phyloP scores from a whole-genome alignment of 2,329 filamentous ascomycete species.

The Verticillium albo-atrum region DNA sequence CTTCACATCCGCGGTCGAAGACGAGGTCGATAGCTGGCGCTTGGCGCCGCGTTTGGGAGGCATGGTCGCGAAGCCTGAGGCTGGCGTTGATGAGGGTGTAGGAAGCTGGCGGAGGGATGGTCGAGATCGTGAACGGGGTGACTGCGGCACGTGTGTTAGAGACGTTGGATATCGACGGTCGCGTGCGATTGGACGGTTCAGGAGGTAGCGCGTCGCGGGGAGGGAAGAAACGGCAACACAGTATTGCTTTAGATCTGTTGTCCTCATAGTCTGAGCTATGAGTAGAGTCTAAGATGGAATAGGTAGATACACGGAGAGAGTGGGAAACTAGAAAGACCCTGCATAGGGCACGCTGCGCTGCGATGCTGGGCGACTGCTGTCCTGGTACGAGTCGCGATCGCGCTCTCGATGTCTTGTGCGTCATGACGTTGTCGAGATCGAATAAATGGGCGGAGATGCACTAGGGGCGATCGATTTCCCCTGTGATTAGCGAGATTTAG shows the following conservation, averaged over 20 bases:
- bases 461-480: neutral
- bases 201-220: neutral
- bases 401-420: slow-evolving; percentile 12
- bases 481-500: neutral
- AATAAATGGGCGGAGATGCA: neutral
- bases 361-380: neutral
- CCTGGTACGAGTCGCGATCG: slow-evolving; percentile 5
- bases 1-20: slow-evolving; percentile 15
- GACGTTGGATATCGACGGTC: too few species aligned
- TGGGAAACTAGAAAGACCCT: neutral
- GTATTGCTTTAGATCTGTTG: too few species aligned
- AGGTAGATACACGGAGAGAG: neutral
- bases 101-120: neutral
- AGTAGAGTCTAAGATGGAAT: too few species aligned
- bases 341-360: neutral
- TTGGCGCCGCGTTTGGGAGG: slow-evolving; percentile 19
- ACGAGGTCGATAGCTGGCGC: slow-evolving; percentile 14
- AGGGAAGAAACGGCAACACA: too few species aligned
- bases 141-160: neutral
- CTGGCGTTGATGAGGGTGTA: neutral
- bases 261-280: too few species aligned
- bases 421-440: slow-evolving; percentile 13
- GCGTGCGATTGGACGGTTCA: neutral
- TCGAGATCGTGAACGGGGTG: neutral
- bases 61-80: slow-evolving; percentile 14